phyloP scores from a whole-genome alignment of 257 asterid species.

The Mentha longifolia region DNA sequence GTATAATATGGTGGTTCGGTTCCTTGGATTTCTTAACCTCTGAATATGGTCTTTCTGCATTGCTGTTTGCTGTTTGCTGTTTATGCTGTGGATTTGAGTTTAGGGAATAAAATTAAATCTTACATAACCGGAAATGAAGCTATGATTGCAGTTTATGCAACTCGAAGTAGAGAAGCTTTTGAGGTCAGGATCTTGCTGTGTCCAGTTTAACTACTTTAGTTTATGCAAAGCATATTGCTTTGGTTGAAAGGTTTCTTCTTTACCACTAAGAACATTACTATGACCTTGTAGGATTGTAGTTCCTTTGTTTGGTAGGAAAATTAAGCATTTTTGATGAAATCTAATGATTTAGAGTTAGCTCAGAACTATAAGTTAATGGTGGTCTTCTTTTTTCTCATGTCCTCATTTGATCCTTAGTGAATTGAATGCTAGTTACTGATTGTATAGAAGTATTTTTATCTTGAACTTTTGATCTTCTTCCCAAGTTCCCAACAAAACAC shows the following conservation, averaged over 20 bases:
- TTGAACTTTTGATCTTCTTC: too few relatives aligned
- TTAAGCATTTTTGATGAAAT: neutral
- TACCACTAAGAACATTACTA: too few relatives aligned
- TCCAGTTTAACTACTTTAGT: neutral
- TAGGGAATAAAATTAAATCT: neutral
- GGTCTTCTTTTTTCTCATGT: neutral
- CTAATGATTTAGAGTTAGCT: neutral
- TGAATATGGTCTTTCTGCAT: too few relatives aligned
- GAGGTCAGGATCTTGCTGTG: neutral
- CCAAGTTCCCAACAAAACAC: neutral
- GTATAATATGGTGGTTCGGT: constrained; percentile 36
- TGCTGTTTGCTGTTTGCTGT: too few relatives aligned
- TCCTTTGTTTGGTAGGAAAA: too few relatives aligned
- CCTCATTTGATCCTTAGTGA: neutral
- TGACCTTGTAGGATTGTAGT: neutral
- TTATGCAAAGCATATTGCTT: neutral
- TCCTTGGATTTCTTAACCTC: too few relatives aligned
- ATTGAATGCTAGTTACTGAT: neutral
- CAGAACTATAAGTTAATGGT: neutral
- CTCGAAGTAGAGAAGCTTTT: neutral
- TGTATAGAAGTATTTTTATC: too few relatives aligned
- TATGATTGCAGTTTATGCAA: neutral
- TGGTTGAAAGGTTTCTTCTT: neutral
- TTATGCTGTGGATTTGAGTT: neutral
- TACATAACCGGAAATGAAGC: too few relatives aligned